Conservation (phyloP, 345 rosid genomes). For the Hibiscus syriacus region DNA sequence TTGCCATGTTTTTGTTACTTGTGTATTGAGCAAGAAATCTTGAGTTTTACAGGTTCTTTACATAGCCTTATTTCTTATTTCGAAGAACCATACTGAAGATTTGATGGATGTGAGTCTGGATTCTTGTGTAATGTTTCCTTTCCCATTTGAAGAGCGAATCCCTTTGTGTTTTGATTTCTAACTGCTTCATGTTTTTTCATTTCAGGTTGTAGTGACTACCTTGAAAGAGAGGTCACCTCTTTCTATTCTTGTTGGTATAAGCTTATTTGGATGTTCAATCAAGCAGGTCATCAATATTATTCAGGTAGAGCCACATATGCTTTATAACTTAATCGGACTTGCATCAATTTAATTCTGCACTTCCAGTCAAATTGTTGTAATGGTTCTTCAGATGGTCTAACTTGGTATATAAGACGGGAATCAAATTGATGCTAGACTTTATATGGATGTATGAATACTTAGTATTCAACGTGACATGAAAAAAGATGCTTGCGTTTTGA, state of each 20-base stretch:
- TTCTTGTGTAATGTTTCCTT: constrained; percentile 7
- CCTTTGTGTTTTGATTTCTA: constrained; percentile 6
- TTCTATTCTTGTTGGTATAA: constrained; percentile 46
- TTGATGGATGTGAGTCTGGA: constrained; percentile 43
- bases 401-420: background rate
- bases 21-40: background rate
- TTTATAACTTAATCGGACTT: background rate
- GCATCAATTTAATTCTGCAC: background rate
- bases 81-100: constrained; percentile 47
- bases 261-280: constrained; percentile 78
- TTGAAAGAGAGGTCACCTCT: constrained; percentile 36
- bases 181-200: constrained; percentile 17
- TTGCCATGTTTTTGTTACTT: background rate
- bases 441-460: too few species aligned
- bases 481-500: too few species aligned
- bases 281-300: constrained; percentile 73
- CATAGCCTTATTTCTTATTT: constrained; percentile 62
- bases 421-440: too few species aligned
- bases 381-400: background rate
- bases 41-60: constrained; percentile 11
- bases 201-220: constrained; percentile 49
- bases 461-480: too few species aligned
- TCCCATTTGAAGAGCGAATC: background rate
- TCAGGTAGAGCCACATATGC: constrained; percentile 49
- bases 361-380: background rate